phyloP scores from a whole-genome alignment of 768 basidiomycete genomes.

The Phylloporus sp. region DNA sequence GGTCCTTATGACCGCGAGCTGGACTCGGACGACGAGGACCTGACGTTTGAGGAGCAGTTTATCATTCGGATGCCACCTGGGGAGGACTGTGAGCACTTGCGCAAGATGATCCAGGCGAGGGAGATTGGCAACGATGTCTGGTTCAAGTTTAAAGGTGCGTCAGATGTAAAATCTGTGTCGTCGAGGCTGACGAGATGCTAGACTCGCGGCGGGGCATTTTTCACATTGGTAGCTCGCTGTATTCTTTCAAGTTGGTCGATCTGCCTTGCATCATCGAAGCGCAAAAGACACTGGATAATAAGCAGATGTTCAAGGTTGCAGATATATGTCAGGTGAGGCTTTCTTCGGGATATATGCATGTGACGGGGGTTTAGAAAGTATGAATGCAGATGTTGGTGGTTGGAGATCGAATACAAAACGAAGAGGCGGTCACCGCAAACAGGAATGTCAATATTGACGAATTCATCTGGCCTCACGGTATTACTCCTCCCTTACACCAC shows the following conservation, averaged over 20 bases:
- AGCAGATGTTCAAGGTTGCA: constrained; percentile 97
- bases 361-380: constrained; percentile 9
- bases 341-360: constrained; percentile 1
- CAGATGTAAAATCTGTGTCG: neutral
- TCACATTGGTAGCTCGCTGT: constrained; percentile 75
- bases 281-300: constrained; percentile 93
- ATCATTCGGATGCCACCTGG: constrained; percentile 86
- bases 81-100: constrained; percentile 72
- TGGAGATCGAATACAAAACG: constrained; percentile 66
- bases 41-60: constrained; percentile 97
- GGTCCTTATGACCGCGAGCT: constrained; percentile 92
- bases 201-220: constrained; percentile 91
- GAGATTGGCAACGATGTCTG: constrained; percentile 83
- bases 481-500: constrained; percentile 90
- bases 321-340: constrained; percentile 89
- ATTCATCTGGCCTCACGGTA: constrained; percentile 95
- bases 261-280: constrained; percentile 91
- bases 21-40: constrained; percentile 92
- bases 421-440: constrained; percentile 58
- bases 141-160: constrained; percentile 95
- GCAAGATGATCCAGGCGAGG: constrained; percentile 76
- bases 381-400: constrained; percentile 85
- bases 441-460: constrained; percentile 87
- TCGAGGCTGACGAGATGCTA: constrained; percentile 31
- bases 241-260: constrained; percentile 93